A percentile compares a stretch with the other conserved stretches of the same genome.
phyloP scores from a whole-genome alignment of 2,329 filamentous ascomycete species.

The Fusarium lyarnte region DNA sequence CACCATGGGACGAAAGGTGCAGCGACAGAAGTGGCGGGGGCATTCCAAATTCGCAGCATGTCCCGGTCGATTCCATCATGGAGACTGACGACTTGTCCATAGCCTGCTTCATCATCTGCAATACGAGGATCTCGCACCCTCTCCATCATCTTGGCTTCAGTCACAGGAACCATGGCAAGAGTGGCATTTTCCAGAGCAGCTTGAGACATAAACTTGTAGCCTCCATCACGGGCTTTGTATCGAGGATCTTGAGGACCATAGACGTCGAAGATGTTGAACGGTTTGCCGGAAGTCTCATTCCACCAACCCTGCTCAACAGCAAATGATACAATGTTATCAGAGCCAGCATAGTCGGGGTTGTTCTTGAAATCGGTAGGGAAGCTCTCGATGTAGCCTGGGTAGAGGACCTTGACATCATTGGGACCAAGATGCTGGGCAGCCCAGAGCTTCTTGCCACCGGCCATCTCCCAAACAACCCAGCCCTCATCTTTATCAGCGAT shows the following conservation, averaged over 20 bases:
- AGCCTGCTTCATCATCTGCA: slow-evolving; percentile 37
- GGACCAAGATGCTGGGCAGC: slow-evolving; percentile 37
- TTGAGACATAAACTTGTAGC: slow-evolving; percentile 41
- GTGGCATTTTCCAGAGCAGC: slow-evolving; percentile 35
- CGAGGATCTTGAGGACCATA: slow-evolving; percentile 36
- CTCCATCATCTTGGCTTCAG: slow-evolving; percentile 37
- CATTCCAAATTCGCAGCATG: slow-evolving; percentile 37
- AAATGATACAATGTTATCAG: slow-evolving; percentile 37
- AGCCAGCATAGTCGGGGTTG: slow-evolving; percentile 24
- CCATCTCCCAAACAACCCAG: slow-evolving; percentile 41
- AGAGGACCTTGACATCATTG: slow-evolving; percentile 35
- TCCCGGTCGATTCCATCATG: slow-evolving; percentile 22
- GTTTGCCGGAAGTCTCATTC: slow-evolving; percentile 28
- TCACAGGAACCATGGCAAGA: slow-evolving; percentile 32
- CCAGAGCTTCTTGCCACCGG: slow-evolving; percentile 36
- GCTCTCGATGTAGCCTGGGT: slow-evolving; percentile 37
- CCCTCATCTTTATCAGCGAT: slow-evolving; percentile 39
- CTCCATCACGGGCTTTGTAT: slow-evolving; percentile 37
- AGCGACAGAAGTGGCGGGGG: slow-evolving; percentile 27
- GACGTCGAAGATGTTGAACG: slow-evolving; percentile 37
- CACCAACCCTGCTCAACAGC: slow-evolving; percentile 39
- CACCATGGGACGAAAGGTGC: slow-evolving; percentile 39
- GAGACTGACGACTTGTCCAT: slow-evolving; percentile 37
- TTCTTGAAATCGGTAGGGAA: slow-evolving; percentile 29
- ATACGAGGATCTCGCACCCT: slow-evolving; percentile 36